phyloP scores from a whole-genome alignment of 306 rosid genomes.

The Fragaria nilgerrensis region DNA sequence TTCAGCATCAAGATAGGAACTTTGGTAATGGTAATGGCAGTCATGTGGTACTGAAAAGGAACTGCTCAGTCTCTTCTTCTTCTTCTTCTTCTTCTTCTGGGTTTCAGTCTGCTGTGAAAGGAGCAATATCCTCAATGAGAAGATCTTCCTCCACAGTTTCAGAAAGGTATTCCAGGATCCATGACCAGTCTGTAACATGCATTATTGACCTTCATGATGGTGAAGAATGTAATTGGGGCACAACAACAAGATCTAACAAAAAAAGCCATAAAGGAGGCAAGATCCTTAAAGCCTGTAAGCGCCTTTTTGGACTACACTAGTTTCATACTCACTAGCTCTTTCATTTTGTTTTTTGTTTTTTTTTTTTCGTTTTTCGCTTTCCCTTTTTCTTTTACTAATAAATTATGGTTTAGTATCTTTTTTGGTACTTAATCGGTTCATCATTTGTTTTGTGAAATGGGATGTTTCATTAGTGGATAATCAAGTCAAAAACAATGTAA shows the following conservation, averaged over 20 bases:
- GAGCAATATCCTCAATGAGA: constrained; percentile 53
- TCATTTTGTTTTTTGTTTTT: background rate
- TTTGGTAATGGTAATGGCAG: constrained; percentile 9
- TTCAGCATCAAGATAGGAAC: constrained; percentile 24
- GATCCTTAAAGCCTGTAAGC: constrained; percentile 73
- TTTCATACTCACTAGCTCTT: no score
- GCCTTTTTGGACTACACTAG: constrained; percentile 45
- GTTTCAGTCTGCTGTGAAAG: constrained; percentile 48
- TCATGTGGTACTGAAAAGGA: constrained; percentile 32
- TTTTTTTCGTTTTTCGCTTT: background rate
- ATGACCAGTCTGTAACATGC: constrained; percentile 47
- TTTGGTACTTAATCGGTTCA: background rate
- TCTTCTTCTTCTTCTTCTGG: constrained; percentile 32
- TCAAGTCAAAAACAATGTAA: background rate
- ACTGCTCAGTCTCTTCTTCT: constrained; percentile 43
- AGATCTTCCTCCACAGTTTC: constrained; percentile 73
- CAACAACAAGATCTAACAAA: constrained; percentile 24
- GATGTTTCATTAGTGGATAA: background rate
- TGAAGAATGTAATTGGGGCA: background rate
- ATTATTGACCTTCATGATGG: constrained; percentile 24
- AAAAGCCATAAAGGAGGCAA: constrained; percentile 38
- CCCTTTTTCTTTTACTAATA: background rate
- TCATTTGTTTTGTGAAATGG: background rate
- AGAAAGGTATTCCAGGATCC: constrained; percentile 76
- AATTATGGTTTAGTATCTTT: background rate